Percentiles rank a stretch among this genome's conserved stretches.
These are phyloP conservation scores for Centella asiatica DNA, from an alignment of 129 eudicot species.

Conservation along the genomic window DNA sequence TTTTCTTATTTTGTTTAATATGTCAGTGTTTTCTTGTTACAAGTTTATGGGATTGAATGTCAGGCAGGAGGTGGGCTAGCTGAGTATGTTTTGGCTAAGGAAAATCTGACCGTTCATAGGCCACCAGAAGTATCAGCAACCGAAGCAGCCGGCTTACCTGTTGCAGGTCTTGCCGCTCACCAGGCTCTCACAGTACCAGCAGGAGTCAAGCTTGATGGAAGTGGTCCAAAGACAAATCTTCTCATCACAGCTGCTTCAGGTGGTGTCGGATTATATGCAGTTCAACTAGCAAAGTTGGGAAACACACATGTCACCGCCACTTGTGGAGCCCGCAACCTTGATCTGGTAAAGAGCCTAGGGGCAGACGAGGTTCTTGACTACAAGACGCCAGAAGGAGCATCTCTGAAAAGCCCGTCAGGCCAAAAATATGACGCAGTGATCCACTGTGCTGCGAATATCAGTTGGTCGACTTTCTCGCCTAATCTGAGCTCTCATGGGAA, in stretches of 20 bases:
- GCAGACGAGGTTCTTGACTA: slow-evolving; percentile 93
- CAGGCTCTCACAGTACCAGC: slow-evolving; percentile 56
- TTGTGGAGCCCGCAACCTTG: slow-evolving; percentile 79
- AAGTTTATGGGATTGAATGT: slow-evolving; percentile 28
- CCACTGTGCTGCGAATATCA: slow-evolving; percentile 49
- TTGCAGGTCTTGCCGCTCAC: slow-evolving; percentile 75
- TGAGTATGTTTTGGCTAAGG: slow-evolving; percentile 62
- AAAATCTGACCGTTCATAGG: slow-evolving; percentile 49
- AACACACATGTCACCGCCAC: slow-evolving; percentile 82
- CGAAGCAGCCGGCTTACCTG: slow-evolving; percentile 57
- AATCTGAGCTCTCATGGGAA: slow-evolving; percentile 45
- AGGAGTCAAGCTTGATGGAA: slow-evolving; percentile 69
- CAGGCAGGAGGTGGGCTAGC: slow-evolving; percentile 70
- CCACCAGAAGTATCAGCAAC: slow-evolving; percentile 82
- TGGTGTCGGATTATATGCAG: slow-evolving; percentile 79
- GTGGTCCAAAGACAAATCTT: slow-evolving; percentile 44
- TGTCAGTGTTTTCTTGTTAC: too few relatives aligned
- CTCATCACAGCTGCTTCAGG: slow-evolving; percentile 88
- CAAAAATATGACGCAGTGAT: slow-evolving; percentile 60
- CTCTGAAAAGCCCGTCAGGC: slow-evolving; percentile 71
- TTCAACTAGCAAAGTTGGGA: slow-evolving; percentile 75
- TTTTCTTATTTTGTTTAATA: not conserved
- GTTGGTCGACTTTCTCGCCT: slow-evolving; percentile 60
- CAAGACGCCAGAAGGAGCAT: slow-evolving; percentile 70
- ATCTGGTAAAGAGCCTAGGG: slow-evolving; percentile 57